Base-by-base conservation (phyloP, 805 yeast genomes). In the Starmerella floricola region DNA sequence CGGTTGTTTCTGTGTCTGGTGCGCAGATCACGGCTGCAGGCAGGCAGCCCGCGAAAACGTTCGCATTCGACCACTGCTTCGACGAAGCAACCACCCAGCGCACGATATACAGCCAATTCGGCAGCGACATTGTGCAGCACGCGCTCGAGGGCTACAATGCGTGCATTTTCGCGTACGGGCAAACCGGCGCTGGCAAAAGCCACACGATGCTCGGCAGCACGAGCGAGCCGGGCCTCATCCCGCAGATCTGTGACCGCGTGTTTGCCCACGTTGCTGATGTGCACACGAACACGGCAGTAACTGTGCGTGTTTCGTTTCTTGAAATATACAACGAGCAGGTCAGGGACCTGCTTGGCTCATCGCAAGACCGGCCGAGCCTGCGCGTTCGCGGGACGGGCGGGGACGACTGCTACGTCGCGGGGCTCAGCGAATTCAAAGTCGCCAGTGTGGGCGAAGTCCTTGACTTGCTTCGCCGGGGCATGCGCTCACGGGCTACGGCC, bases 171-270 rank as follows among this genome's bases (percentile, higher is more conserved):
- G 85, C 86, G 1, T 79, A 79, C 53, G 87, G 86, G 4, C 94
- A 84, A 57, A 84, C 94, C 0, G 87, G 82, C 1, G 71, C 91
- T 0, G 94, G 94, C 1, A 83, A 83, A 55, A 76, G 93, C 0
- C 78, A 73, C 60, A 84, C 94, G 1, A 82, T 83, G 91, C 72
- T 83, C 62, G 81, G 83, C 0, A 49, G 66, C 10, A 52, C 61
- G 1, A 56, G 55, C 3, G 63, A 68, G 2, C 72, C 72, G 12
- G 94, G 94, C 0, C 63, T 82, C 56, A 76, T 82, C 31, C 87
- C 91, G 0, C 46, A 67, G 40, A 63, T 78, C 12, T 72, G 84
- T 42, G 48, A 61, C 23, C 74, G 72, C 44, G 61, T 83, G 11
- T 71, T 80, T 50, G 56, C 60, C 2, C 64, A 66, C 36, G 61